Conservation (phyloP, 345 rosid genomes). For the Eucalyptus fibrosa region DNA sequence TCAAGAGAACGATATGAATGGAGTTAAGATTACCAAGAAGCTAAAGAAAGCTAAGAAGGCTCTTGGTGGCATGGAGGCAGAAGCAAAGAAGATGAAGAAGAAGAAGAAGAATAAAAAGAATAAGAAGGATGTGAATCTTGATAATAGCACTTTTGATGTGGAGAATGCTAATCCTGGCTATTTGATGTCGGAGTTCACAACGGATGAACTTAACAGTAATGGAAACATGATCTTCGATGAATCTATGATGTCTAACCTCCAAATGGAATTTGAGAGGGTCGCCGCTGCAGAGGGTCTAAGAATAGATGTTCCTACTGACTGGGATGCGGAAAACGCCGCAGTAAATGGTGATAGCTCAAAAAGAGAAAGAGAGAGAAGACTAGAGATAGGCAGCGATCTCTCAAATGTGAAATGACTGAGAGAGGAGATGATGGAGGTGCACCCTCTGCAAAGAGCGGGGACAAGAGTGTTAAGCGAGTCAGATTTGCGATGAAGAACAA, state of each 20-base stretch:
- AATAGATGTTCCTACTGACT: conserved; percentile 21
- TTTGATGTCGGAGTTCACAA: background rate
- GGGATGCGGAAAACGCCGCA: conserved; percentile 18
- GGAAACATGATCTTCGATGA: conserved; percentile 20
- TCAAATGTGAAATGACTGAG: conserved; percentile 4
- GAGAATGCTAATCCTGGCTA: background rate
- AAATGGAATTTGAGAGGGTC: conserved; percentile 80
- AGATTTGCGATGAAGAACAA: conserved; percentile 82
- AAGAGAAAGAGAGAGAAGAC: conserved; percentile 48
- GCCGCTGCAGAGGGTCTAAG: conserved; percentile 56
- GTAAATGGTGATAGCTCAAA: conserved; percentile 23
- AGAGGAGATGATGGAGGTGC: conserved; percentile 24
- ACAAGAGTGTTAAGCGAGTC: conserved; percentile 79
- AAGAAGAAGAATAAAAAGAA: background rate
- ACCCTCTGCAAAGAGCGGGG: conserved; percentile 23
- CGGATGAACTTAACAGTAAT: conserved; percentile 3
- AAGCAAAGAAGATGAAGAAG: conserved; percentile 12
- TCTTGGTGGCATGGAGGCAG: background rate
- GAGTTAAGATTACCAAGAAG: conserved; percentile 28
- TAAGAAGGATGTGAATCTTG: conserved; percentile 3
- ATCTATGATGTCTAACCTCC: conserved; percentile 68
- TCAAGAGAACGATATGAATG: conserved; percentile 7
- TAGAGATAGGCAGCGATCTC: conserved; percentile 2
- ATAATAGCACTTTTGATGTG: background rate
- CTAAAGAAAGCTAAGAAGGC: conserved; percentile 34